Evolutionary conservation across 2,329 filamentous ascomycete species (phyloP).

Genomic region (Aspergillus sp.): DNA sequence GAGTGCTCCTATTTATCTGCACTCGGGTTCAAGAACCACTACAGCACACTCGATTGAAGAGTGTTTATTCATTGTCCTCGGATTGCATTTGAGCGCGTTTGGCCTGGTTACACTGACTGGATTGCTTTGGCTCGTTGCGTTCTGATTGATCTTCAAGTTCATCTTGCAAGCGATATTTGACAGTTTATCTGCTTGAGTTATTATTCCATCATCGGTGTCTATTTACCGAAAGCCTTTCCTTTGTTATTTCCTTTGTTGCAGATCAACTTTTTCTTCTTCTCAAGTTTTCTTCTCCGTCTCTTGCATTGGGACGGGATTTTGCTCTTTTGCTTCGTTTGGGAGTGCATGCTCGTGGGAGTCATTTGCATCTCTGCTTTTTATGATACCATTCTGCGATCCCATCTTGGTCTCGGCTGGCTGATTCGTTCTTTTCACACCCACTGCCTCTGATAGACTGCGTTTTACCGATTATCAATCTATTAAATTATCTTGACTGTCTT

Average conservation of each 20-base stretch:
- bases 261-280: constrained; percentile 13
- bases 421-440: constrained; percentile 29
- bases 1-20: not conserved
- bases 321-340: constrained; percentile 20
- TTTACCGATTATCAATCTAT: constrained; percentile 19
- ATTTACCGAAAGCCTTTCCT: constrained; percentile 29
- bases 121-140: constrained; percentile 36
- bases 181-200: constrained; percentile 23
- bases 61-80: constrained; percentile 21
- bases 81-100: constrained; percentile 44
- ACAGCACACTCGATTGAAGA: constrained; percentile 3
- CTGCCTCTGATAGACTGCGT: constrained; percentile 16
- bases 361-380: constrained; percentile 35
- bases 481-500: not conserved
- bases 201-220: constrained; percentile 4
- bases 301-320: constrained; percentile 31
- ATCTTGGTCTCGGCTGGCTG: constrained; percentile 26
- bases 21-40: constrained; percentile 4
- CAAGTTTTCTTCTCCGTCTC: constrained; percentile 17
- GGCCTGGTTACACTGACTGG: constrained; percentile 34
- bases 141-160: constrained; percentile 23
- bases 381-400: constrained; percentile 43
- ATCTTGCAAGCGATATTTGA: constrained; percentile 12
- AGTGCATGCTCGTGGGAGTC: constrained; percentile 32
- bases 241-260: constrained; percentile 22